Evolutionary conservation across 495 filamentous ascomycete species (phyloP).

Genomic region (Aspergillus avenaceus): DNA sequence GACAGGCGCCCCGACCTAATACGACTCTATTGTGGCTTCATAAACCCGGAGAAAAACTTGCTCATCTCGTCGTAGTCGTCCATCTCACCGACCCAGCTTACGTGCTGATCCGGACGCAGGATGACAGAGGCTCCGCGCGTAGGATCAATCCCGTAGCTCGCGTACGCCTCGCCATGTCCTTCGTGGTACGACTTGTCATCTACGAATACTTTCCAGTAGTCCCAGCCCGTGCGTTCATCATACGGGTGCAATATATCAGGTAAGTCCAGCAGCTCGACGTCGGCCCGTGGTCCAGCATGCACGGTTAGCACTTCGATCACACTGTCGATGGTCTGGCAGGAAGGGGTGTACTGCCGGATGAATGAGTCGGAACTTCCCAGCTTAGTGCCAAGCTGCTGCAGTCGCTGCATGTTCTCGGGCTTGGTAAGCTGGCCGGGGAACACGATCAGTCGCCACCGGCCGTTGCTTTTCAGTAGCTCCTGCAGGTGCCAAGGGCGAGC

Average conservation of each 20-base stretch:
- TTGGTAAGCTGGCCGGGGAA: slow-evolving; percentile 27
- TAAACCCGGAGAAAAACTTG: too few relatives aligned
- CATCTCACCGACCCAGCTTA: slow-evolving; percentile 55
- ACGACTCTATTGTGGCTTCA: too few relatives aligned
- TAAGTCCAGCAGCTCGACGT: slow-evolving; percentile 52
- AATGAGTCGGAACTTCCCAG: not conserved
- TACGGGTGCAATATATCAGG: slow-evolving; percentile 54
- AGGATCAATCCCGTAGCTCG: slow-evolving; percentile 54
- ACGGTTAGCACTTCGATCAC: not conserved
- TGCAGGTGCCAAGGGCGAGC: slow-evolving; percentile 54
- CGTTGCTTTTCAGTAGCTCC: slow-evolving; percentile 43
- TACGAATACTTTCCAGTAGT: slow-evolving; percentile 61
- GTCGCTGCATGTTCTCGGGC: not conserved
- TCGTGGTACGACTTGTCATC: slow-evolving; percentile 61
- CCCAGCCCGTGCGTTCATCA: slow-evolving; percentile 48
- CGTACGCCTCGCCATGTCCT: slow-evolving; percentile 57
- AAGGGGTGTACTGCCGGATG: not conserved
- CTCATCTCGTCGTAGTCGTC: too few relatives aligned
- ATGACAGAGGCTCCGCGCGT: slow-evolving; percentile 54
- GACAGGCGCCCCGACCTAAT: too few relatives aligned
- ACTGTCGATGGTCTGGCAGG: too few relatives aligned
- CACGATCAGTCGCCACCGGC: slow-evolving; percentile 55
- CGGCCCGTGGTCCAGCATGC: slow-evolving; percentile 29
- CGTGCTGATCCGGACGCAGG: slow-evolving; percentile 60
- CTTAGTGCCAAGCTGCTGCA: not conserved